Evolutionary conservation across 208 protist genomes (phyloP), one percentile per base, ranked within the genome.

Genomic region (Leishmania major): DNA sequence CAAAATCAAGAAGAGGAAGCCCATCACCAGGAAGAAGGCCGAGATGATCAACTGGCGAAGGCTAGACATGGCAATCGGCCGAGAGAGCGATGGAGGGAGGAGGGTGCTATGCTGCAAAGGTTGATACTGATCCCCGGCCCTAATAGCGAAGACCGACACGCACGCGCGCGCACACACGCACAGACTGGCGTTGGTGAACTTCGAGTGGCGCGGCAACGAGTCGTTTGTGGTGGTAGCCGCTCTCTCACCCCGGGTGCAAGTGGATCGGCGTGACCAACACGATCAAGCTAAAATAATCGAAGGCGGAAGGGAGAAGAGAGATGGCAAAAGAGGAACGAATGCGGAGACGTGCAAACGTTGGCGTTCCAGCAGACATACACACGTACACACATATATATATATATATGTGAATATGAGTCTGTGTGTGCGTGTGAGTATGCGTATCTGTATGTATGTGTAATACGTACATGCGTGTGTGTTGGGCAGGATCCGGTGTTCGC

Each of bases 1-100:
- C 3, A 95, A 72, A 57, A 95, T 92, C 57, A 87, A 77, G 45
- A 95, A 82, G 31, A 96, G 69, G 78, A 96, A 78, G 22, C 81
- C 83, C 3, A 94, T 80, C 28, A 94, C 90, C 13, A 94, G 49
- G 49, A 85, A 83, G 74, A 91, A 85, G 57, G 93, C 93, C 45
- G 88, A 86, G 40, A 92, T 40, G 25, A 93, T 75, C 37, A 95
- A 79, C 7, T 83, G 80, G 62, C 90, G 86, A 71, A 96, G 78
- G 35, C 84, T 77, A 0, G 88, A 77, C 89, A 94, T 93, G 69
- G 47, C 13, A 5, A 35, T n/a, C 31, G 7, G 28, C 17, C 35
- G 45, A 62, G 28, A 51, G 73, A 45, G n/a, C 5, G 45, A 43
- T n/a, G 13, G n/a, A 51, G 51, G 47, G 31, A 60, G 53, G 51